Conservation (phyloP, 257 asterid species). For the Solanum piurae region DNA sequence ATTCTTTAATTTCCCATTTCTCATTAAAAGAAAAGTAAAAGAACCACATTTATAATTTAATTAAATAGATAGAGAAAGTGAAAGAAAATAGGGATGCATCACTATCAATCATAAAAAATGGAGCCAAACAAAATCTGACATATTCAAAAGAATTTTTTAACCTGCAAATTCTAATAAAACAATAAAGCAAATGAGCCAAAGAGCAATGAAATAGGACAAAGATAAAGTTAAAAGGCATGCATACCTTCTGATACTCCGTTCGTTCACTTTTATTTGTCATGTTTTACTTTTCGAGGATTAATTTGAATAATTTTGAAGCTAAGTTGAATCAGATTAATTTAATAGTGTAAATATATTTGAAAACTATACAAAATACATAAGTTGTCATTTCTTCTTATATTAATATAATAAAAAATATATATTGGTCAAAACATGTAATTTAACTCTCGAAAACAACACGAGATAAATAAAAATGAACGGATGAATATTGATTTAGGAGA, state of each 20-base stretch:
- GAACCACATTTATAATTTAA: background rate
- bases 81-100: background rate
- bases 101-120: background rate
- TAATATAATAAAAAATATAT: too few relatives aligned
- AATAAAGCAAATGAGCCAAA: background rate
- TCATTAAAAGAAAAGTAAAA: background rate
- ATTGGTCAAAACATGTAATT: too few relatives aligned
- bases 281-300: accelerated
- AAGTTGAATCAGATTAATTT: too few relatives aligned
- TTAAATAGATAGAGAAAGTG: background rate
- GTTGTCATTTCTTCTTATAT: background rate
- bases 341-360: too few relatives aligned
- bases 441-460: background rate
- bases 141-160: background rate
- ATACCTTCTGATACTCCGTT: accelerated
- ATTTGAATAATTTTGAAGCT: too few relatives aligned
- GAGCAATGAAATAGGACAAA: background rate
- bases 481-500: too few relatives aligned
- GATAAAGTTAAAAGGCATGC: background rate
- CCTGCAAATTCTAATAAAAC: background rate
- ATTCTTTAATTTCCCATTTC: background rate
- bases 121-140: background rate
- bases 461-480: too few relatives aligned
- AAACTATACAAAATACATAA: too few relatives aligned
- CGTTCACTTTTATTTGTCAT: accelerated